phyloP scores from a whole-genome alignment of 2,329 filamentous ascomycete genomes.

The Thelonectria discophora region DNA sequence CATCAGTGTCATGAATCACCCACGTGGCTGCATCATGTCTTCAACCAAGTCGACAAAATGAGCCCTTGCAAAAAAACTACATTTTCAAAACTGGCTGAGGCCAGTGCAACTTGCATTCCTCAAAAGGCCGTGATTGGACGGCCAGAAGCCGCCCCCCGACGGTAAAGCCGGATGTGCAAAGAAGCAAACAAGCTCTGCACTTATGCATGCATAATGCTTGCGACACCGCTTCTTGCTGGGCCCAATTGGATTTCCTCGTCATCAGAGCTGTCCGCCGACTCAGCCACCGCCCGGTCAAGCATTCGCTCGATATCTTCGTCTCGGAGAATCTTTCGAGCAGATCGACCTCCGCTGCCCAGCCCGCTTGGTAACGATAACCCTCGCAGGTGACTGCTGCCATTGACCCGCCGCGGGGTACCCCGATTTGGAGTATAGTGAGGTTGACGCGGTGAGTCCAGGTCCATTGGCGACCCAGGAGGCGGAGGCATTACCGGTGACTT shows the following conservation, averaged over 20 bases:
- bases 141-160: constrained; percentile 4
- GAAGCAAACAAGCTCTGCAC: constrained; percentile 17
- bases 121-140: constrained; percentile 4
- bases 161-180: constrained; percentile 11
- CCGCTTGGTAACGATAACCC: constrained; percentile 61
- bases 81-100: neutral
- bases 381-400: constrained; percentile 51
- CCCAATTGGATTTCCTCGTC: constrained; percentile 66
- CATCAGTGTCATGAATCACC: constrained; percentile 18
- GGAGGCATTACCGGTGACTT: constrained; percentile 52
- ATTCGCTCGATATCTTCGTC: constrained; percentile 68
- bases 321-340: constrained; percentile 49
- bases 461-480: constrained; percentile 57
- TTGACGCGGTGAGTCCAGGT: constrained; percentile 51
- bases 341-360: constrained; percentile 53
- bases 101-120: constrained; percentile 1
- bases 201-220: constrained; percentile 44
- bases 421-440: constrained; percentile 38
- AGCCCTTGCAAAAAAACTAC: neutral
- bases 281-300: constrained; percentile 62
- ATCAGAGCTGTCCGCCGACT: constrained; percentile 63
- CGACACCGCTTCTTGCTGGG: constrained; percentile 39
- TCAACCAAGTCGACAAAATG: neutral
- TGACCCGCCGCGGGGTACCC: constrained; percentile 55
- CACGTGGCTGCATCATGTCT: neutral